A percentile compares a stretch with the other conserved stretches of the same genome.
These are phyloP conservation scores for Trichoderma sp. DNA, from an alignment of 2,329 filamentous ascomycete species.

Conservation along the genomic window DNA sequence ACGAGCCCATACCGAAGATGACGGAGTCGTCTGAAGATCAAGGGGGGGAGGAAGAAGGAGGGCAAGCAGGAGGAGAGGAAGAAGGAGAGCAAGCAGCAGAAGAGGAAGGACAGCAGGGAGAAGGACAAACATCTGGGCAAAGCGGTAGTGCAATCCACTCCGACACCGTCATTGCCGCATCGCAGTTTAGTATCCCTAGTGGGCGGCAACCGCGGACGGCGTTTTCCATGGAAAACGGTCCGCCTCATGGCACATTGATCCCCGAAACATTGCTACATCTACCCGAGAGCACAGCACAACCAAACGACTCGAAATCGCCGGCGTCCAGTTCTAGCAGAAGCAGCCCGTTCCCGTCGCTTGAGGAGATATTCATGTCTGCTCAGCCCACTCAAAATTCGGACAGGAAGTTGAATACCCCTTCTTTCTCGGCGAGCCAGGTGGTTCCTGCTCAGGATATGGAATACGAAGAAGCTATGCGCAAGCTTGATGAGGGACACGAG, in stretches of 20 bases:
- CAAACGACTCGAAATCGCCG: conserved; percentile 20
- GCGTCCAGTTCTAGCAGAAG: conserved; percentile 32
- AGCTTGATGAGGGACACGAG: conserved; percentile 40
- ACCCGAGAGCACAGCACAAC: conserved; percentile 24
- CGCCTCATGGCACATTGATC: conserved; percentile 32
- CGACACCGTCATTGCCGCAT: conserved; percentile 27
- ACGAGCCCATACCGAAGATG: conserved; percentile 19
- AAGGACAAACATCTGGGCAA: background rate
- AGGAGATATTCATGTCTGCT: conserved; percentile 47
- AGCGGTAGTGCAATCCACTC: conserved; percentile 17
- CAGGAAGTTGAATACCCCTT: conserved; percentile 27
- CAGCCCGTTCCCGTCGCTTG: conserved; percentile 40
- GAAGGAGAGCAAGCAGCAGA: background rate
- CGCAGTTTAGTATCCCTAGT: conserved; percentile 46
- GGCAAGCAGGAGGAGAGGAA: background rate
- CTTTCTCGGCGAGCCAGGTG: background rate
- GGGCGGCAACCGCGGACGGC: conserved; percentile 53
- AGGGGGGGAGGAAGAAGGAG: background rate
- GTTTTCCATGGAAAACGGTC: conserved; percentile 38
- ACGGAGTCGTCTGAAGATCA: background rate
- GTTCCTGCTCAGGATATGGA: conserved; percentile 38
- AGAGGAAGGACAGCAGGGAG: background rate
- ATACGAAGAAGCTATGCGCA: conserved; percentile 49
- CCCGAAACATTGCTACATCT: conserved; percentile 30
- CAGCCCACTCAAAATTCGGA: conserved; percentile 40